Evolutionary conservation across 345 rosid genomes (phyloP).

Genomic region (Hibiscus mutabilis): DNA sequence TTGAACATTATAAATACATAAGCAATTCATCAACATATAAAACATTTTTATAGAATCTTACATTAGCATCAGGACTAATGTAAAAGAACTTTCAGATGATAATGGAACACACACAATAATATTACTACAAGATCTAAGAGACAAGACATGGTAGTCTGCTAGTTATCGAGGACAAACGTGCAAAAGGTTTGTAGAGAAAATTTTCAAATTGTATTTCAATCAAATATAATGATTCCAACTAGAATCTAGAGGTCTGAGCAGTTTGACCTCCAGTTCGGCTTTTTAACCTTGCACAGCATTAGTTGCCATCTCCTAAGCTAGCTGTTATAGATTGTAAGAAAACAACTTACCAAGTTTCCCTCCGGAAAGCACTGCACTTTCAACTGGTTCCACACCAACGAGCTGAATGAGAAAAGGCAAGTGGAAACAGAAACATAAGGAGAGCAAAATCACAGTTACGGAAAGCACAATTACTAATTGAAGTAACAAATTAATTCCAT

Average conservation of each 20-base stretch:
- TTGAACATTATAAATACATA: conserved; percentile 7
- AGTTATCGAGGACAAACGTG: neutral
- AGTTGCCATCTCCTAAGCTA: no score
- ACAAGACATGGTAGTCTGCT: neutral
- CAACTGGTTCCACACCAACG: conserved; percentile 47
- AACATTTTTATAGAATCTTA: neutral
- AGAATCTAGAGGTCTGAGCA: no score
- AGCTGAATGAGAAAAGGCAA: conserved; percentile 27
- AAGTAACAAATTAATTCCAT: neutral
- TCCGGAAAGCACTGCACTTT: conserved; percentile 49
- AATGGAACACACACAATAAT: neutral
- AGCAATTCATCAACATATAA: neutral
- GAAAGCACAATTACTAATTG: neutral
- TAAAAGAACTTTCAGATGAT: neutral
- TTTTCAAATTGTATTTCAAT: neutral
- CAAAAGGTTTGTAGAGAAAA: neutral
- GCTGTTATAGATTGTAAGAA: no score
- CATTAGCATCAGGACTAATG: neutral
- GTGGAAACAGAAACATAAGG: conserved; percentile 8
- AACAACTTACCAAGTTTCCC: conserved; percentile 41
- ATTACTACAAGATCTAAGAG: conserved; percentile 6
- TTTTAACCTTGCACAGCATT: no score
- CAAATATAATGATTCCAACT: neutral
- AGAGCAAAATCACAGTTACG: neutral
- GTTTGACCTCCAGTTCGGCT: no score